These are phyloP conservation scores for Phytopythium oedochilum DNA, from an alignment of 352 stramenopile species.

Conservation along the genomic window DNA sequence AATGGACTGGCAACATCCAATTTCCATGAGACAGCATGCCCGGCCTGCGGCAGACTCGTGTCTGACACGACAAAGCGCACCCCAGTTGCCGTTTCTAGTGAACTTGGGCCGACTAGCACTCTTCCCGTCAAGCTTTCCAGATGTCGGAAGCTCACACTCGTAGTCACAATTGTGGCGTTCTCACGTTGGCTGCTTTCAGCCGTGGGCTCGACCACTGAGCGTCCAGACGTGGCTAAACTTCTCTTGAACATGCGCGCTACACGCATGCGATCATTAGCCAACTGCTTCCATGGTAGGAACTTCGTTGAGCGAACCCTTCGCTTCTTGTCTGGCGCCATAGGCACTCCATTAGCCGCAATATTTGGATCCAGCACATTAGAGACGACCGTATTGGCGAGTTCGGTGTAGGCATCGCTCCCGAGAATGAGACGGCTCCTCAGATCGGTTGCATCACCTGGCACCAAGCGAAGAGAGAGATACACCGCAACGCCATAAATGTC, in stretches of 20 bases:
- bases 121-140: conserved; percentile 22
- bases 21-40: background rate
- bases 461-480: background rate
- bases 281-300: conserved; percentile 57
- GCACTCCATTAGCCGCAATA: background rate
- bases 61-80: background rate
- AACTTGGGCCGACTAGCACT: background rate
- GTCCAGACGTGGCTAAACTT: conserved; percentile 6
- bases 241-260: conserved; percentile 24
- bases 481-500: background rate
- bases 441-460: background rate
- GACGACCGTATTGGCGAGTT: background rate
- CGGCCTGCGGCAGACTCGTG: background rate
- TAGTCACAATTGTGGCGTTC: conserved; percentile 16
- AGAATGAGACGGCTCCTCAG: background rate
- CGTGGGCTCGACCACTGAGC: background rate
- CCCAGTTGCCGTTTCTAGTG: background rate
- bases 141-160: conserved; percentile 14
- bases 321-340: background rate
- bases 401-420: background rate
- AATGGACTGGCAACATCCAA: background rate
- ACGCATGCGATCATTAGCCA: conserved; percentile 42
- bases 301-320: conserved; percentile 27
- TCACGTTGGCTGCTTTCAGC: conserved; percentile 16
- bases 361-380: background rate